Percentiles rank a stretch among this genome's conserved stretches.
These are phyloP conservation scores for Nakataea oryzae DNA, from an alignment of 2,329 filamentous ascomycete species.

Conservation along the genomic window DNA sequence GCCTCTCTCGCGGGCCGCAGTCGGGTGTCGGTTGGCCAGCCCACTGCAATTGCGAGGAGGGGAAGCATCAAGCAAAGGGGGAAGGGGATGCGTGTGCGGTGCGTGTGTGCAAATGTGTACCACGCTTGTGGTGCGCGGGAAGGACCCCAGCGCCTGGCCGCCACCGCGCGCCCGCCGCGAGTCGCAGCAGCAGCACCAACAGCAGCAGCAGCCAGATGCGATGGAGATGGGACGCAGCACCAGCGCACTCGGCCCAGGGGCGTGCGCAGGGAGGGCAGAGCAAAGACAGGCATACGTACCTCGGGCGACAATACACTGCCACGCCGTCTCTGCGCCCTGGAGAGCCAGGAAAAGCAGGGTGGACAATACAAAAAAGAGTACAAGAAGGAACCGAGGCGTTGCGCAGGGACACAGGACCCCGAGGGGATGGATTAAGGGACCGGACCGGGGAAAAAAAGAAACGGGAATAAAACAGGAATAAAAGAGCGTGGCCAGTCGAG, in stretches of 20 bases:
- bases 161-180: too few relatives aligned
- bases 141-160: background rate
- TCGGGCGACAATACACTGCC: conserved; percentile 11
- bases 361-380: conserved; percentile 17
- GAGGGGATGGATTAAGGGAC: background rate
- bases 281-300: conserved; percentile 1
- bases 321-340: conserved; percentile 31
- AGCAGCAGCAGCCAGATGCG: too few relatives aligned
- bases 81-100: background rate
- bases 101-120: background rate
- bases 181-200: too few relatives aligned
- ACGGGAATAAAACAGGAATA: background rate
- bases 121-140: background rate
- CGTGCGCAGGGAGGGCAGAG: background rate
- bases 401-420: background rate
- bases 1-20: background rate
- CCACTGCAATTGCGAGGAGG: background rate
- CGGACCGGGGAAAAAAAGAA: background rate
- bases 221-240: background rate
- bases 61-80: background rate
- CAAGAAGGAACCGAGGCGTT: conserved; percentile 17
- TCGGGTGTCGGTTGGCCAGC: background rate
- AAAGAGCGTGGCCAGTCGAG: background rate
- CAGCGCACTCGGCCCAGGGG: background rate
- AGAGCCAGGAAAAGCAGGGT: conserved; percentile 33